These are phyloP conservation scores for Isabelozyma gotoi DNA, from an alignment of 805 yeast genomes.

Conservation along the genomic window DNA sequence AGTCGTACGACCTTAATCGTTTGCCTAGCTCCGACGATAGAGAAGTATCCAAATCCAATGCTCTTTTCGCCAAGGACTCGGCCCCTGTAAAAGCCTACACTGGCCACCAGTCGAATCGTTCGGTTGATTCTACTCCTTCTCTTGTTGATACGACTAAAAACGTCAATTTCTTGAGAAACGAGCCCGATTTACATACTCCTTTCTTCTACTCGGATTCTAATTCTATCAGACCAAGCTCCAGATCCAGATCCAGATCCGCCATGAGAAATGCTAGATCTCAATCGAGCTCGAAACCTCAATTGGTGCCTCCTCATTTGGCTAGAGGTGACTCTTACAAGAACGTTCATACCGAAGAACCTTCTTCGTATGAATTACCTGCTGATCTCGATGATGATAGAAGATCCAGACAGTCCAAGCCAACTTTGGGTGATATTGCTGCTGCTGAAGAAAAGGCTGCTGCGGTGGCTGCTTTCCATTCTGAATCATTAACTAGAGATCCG, in stretches of 20 bases:
- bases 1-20: slow-evolving; percentile 35
- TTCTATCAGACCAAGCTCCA: slow-evolving; percentile 15
- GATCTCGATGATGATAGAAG: slow-evolving; percentile 37
- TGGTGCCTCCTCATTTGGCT: slow-evolving; percentile 61
- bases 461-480: slow-evolving; percentile 8
- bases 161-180: not conserved
- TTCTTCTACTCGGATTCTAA: slow-evolving; percentile 16
- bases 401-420: slow-evolving; percentile 39
- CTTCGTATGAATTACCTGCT: slow-evolving; percentile 43
- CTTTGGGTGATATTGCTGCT: slow-evolving; percentile 46
- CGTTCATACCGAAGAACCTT: slow-evolving; percentile 47
- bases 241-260: slow-evolving; percentile 28
- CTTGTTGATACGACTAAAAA: not conserved
- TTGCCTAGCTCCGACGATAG: slow-evolving; percentile 7
- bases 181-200: slow-evolving; percentile 22
- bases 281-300: slow-evolving; percentile 22
- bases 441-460: slow-evolving; percentile 31
- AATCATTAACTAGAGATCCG: slow-evolving; percentile 25
- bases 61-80: not conserved
- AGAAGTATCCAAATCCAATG: slow-evolving; percentile 2
- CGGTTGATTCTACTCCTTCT: not conserved
- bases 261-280: slow-evolving; percentile 10
- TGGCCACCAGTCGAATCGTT: not conserved
- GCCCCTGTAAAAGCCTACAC: not conserved
- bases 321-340: slow-evolving; percentile 76